Percentiles rank a stretch among this genome's conserved stretches.
Conservation (phyloP, 495 filamentous ascomycete species). For the Parachaetomium inaequale region DNA sequence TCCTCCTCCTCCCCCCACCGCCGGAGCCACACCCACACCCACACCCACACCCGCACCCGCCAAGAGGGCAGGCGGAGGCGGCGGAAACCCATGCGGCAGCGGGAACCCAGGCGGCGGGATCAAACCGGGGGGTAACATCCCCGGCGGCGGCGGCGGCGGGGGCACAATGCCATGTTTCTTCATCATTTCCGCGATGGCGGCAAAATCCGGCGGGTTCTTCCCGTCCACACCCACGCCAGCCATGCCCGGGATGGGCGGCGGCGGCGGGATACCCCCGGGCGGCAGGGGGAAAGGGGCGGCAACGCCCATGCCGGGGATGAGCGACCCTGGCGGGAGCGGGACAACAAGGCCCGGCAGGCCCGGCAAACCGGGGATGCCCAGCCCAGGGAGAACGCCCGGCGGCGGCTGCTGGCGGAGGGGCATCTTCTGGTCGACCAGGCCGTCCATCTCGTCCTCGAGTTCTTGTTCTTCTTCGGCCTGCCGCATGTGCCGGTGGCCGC, state of each 20-base stretch:
- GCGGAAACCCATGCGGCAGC: conserved; percentile 32
- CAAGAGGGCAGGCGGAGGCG: conserved; percentile 22
- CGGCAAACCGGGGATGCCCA: conserved; percentile 49
- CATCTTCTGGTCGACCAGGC: conserved; percentile 91
- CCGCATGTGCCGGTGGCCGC: conserved; percentile 71
- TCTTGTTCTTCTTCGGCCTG: conserved; percentile 93
- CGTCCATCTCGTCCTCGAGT: conserved; percentile 86
- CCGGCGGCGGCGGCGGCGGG: conserved; percentile 43
- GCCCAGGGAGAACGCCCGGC: conserved; percentile 31
- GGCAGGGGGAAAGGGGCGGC: conserved; percentile 34
- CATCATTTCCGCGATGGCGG: conserved; percentile 63
- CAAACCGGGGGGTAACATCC: conserved; percentile 49
- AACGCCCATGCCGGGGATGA: conserved; percentile 32
- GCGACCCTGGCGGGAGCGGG: conserved; percentile 29
- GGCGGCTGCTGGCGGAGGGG: conserved; percentile 49
- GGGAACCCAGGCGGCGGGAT: conserved; percentile 51
- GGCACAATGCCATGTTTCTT: conserved; percentile 50
- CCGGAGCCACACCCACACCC: background rate
- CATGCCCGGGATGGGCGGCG: conserved; percentile 37
- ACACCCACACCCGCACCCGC: background rate
- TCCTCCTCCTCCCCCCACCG: no score
- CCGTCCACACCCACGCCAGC: conserved; percentile 43
- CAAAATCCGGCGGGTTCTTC: conserved; percentile 62
- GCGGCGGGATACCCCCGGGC: conserved; percentile 43
- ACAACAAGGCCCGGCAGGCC: conserved; percentile 27